A percentile compares a stretch with the other conserved stretches of the same genome.
Conservation (phyloP, 768 basidiomycete species). For the Glaciozyma martinii region DNA sequence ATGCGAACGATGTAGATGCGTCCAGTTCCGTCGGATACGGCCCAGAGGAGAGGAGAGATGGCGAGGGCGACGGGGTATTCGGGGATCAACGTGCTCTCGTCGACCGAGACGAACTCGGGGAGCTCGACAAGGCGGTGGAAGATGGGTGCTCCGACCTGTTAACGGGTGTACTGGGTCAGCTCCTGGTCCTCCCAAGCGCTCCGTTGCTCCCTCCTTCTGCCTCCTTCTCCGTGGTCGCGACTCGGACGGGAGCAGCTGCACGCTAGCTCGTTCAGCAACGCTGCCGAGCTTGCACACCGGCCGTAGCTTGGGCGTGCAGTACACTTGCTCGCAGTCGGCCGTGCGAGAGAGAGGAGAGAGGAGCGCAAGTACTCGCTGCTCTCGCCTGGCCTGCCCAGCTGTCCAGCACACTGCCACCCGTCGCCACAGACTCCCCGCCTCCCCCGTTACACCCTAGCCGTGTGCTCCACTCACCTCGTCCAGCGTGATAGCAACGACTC, state of each 20-base stretch:
- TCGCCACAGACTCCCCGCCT: too few species aligned
- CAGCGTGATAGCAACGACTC: constrained; percentile 14
- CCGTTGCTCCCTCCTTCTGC: too few species aligned
- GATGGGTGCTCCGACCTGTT: background rate
- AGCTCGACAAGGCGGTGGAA: constrained; percentile 18
- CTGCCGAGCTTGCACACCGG: too few species aligned
- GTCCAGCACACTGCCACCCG: too few species aligned
- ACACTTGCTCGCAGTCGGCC: too few species aligned
- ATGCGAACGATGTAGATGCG: constrained; percentile 14
- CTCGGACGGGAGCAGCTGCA: background rate
- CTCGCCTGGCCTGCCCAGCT: too few species aligned
- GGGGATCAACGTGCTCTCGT: background rate
- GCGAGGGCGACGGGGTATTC: constrained; percentile 25
- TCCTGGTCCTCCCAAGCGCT: background rate
- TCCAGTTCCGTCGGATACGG: constrained; percentile 18
- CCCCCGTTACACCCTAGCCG: too few species aligned
- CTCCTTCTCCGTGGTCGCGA: too few species aligned
- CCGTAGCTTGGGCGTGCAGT: too few species aligned
- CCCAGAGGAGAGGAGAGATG: constrained; percentile 8
- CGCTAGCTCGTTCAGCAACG: background rate
- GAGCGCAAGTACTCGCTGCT: too few species aligned
- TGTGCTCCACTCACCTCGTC: constrained; percentile 5
- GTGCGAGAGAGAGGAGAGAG: too few species aligned
- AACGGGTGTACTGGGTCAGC: background rate
- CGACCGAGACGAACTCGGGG: constrained; percentile 4